Base-by-base conservation (phyloP, 192 early-diverging fungal species). In the Entomortierella beljakovae region DNA sequence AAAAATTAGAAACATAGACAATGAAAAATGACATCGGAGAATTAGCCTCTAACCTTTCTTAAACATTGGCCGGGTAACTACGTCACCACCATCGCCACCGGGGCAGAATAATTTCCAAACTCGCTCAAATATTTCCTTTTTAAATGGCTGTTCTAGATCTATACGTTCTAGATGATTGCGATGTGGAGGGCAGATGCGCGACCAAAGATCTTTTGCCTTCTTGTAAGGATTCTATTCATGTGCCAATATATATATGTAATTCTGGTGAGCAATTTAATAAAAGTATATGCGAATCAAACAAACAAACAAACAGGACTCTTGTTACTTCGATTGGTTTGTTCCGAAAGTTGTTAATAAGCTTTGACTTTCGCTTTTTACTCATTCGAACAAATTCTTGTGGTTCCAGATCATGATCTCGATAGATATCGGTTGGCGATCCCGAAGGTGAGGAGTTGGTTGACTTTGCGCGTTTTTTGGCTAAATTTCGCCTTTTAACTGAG, bases 261-360 rank as follows among this genome's bases (percentile, higher is more conserved):
- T 34, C 29, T 18, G 25, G 33, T 20, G 4, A 64, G 6, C 11
- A 42, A 55, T 29, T 20, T 1, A n/a, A 26, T 22, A 6, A n/a
- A 26, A 56, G 20, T 25, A 60, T 29, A 29, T 34, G 6, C 32
- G 40, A 18, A 43, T 20, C n/a, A 3, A 3, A 53, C 25, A n/a
- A 3, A 40, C 13, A 10, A 25, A 0, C 13, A 15, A 8, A 3
- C 18, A n/a, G 23, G 49, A 22, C 23, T 23, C 49, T 23, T 13
- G 2, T 29, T 68, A 76, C 73, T 58, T 76, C 73, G 10, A 76
- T 76, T 8, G 73, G 64, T 31, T 76, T 76, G 53, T 76, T 76
- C 7, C 73, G 64, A 15, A 76, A 43, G 25, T 65, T 63, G n/a
- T 76, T 37, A 18, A 76, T 67, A 2, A 76, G 52, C 34, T 50